Base-by-base conservation (phyloP, 2,329 filamentous ascomycete species). In the Penicillium capsulatum region DNA sequence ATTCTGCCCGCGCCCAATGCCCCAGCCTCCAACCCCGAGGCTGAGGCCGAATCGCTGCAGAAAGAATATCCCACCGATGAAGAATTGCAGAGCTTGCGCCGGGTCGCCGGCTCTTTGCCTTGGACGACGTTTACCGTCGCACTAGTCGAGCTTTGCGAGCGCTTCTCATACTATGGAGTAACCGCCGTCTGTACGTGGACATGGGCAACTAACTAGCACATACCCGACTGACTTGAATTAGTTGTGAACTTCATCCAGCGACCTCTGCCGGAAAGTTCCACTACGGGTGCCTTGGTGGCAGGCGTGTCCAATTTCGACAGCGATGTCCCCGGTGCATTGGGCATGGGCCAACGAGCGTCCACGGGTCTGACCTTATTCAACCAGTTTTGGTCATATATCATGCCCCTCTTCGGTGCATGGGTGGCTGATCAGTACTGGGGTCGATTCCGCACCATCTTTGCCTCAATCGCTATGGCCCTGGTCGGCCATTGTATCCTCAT, bases 91-190 rank as follows among this genome's bases (percentile, higher is more conserved):
- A 58, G 48, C 4, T 52, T 69, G 14, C 64, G 64, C 17, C 60
- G 65, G 26, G 56, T 68, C 2, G 39, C 61, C 1, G 62, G 55
- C 8, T 42, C 48, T 2, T 77, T 88, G 45, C 79, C 80, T 34
- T 80, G 75, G 74, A 68, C 73, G 38, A 76, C 82, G 42, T 88
- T 80, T 66, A 81, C 79, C 17, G 77, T 89, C 43, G 83, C 81
- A 33, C 80, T 86, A 46, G 78, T 84, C 43, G 84, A 89, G 65
- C 68, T 86, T 40, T 85, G 81, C 67, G 84, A 89, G 67, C 80
- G 84, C 34, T 86, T 86, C 66, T 83, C 80, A 10, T 89, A 86
- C 75, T 87, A 88, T 57, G 84, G 84, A 38, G 81, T 80, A 3
- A 75, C 78, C 30, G 74, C 81, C 20, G 71, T 86, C 19, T 85